Evolutionary conservation across 352 stramenopile genomes (phyloP).

Genomic region (Phytophthora foliorum): DNA sequence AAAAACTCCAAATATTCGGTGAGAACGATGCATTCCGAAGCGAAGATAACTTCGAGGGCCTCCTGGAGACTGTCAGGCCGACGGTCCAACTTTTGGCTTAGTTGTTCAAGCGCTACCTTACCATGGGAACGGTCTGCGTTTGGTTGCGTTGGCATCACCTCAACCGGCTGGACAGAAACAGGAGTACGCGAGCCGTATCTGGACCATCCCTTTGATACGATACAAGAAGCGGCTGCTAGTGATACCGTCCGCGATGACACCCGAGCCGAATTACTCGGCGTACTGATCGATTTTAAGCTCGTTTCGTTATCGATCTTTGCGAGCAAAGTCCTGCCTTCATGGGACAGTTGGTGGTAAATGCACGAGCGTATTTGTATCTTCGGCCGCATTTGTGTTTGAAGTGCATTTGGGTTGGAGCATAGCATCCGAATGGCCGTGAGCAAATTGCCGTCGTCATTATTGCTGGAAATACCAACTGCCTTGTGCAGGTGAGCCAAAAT

Average conservation of each 20-base stretch:
- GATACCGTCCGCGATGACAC: neutral
- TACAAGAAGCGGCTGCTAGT: neutral
- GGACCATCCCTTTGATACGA: no score
- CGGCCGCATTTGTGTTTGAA: neutral
- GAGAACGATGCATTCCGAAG: conserved; percentile 39
- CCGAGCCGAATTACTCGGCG: neutral
- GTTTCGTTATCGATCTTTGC: neutral
- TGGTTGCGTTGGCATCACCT: neutral
- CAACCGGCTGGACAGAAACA: neutral
- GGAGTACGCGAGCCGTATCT: no score
- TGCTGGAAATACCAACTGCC: neutral
- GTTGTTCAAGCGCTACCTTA: no score
- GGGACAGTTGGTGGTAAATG: neutral
- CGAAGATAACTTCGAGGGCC: conserved; percentile 23
- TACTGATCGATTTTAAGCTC: neutral
- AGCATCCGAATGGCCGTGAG: neutral
- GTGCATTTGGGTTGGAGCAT: neutral
- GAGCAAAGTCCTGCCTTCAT: neutral
- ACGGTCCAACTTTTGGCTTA: neutral
- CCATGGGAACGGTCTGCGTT: no score
- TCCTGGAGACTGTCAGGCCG: conserved; percentile 1
- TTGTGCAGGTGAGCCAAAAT: neutral
- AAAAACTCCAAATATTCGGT: conserved; percentile 41
- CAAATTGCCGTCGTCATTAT: neutral
- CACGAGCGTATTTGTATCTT: neutral